Percentiles rank a stretch among this genome's conserved stretches.
phyloP scores from a whole-genome alignment of 176 grass and related monocot species.

The Oryza brachyantha region DNA sequence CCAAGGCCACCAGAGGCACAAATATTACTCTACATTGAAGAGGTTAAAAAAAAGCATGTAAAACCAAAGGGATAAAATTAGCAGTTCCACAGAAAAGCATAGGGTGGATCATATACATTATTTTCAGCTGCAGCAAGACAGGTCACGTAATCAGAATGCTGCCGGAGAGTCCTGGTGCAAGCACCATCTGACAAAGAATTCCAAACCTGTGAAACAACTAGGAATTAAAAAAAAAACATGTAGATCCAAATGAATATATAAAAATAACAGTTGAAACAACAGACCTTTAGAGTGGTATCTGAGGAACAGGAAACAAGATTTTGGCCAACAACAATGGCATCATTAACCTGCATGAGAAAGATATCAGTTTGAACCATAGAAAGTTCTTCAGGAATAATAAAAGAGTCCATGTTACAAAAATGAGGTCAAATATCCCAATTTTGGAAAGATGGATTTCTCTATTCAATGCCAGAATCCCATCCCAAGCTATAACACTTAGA shows the following conservation, averaged over 20 bases:
- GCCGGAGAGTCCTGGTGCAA: constrained; percentile 79
- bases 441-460: not conserved
- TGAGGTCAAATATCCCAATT: not conserved
- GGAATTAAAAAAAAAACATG: constrained; percentile 9
- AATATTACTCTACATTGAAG: constrained; percentile 70
- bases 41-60: constrained; percentile 22
- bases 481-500: not conserved
- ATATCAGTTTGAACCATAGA: constrained; percentile 5
- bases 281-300: constrained; percentile 94
- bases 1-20: constrained; percentile 89
- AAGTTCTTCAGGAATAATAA: not conserved
- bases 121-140: constrained; percentile 86
- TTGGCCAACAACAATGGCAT: constrained; percentile 78
- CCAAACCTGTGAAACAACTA: constrained; percentile 62
- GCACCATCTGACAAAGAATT: constrained; percentile 80
- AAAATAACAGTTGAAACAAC: constrained; percentile 9
- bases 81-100: not conserved
- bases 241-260: not conserved
- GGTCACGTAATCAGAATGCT: constrained; percentile 95
- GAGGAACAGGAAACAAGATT: constrained; percentile 98
- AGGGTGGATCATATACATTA: constrained; percentile 55
- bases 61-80: constrained; percentile 17
- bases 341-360: constrained; percentile 74
- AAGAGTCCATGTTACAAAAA: constrained; percentile 17
- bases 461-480: not conserved